These are phyloP conservation scores for Fusarium hainanense DNA, from an alignment of 2,329 filamentous ascomycete genomes.

Conservation along the genomic window DNA sequence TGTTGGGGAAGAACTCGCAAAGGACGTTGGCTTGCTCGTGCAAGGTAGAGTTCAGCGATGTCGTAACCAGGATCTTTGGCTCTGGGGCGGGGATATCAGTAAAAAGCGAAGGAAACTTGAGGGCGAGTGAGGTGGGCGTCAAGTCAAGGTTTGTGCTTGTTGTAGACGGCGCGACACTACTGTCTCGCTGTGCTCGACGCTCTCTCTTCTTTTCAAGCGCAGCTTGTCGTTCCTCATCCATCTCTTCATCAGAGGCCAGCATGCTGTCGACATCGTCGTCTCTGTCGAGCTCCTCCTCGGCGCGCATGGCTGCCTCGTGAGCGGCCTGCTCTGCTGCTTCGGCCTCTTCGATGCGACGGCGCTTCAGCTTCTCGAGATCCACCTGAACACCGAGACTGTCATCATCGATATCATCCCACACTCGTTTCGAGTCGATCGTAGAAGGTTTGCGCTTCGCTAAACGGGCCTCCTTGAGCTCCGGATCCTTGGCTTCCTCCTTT, in stretches of 20 bases:
- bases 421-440: constrained; percentile 87
- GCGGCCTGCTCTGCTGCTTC: constrained; percentile 63
- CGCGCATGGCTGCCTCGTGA: constrained; percentile 54
- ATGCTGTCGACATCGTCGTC: constrained; percentile 80
- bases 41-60: constrained; percentile 86
- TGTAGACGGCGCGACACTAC: constrained; percentile 67
- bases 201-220: constrained; percentile 57
- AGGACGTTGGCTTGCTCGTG: constrained; percentile 85
- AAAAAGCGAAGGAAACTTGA: constrained; percentile 73
- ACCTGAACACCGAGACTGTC: constrained; percentile 67
- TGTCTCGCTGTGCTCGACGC: constrained; percentile 59
- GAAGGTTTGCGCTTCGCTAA: constrained; percentile 81
- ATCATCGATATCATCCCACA: constrained; percentile 83
- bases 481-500: constrained; percentile 87
- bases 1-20: constrained; percentile 85
- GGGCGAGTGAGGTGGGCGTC: constrained; percentile 67
- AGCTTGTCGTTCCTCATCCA: constrained; percentile 60
- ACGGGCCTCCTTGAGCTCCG: constrained; percentile 77
- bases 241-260: constrained; percentile 73
- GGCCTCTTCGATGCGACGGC: constrained; percentile 64
- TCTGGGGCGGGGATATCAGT: constrained; percentile 66
- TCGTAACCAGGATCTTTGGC: constrained; percentile 93
- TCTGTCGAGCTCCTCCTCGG: constrained; percentile 54
- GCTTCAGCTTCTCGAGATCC: constrained; percentile 69
- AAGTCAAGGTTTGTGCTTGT: constrained; percentile 73